A percentile compares a stretch with the other conserved stretches of the same genome.
phyloP scores from a whole-genome alignment of 257 asterid genomes.

The Solanum bulbocastanum region DNA sequence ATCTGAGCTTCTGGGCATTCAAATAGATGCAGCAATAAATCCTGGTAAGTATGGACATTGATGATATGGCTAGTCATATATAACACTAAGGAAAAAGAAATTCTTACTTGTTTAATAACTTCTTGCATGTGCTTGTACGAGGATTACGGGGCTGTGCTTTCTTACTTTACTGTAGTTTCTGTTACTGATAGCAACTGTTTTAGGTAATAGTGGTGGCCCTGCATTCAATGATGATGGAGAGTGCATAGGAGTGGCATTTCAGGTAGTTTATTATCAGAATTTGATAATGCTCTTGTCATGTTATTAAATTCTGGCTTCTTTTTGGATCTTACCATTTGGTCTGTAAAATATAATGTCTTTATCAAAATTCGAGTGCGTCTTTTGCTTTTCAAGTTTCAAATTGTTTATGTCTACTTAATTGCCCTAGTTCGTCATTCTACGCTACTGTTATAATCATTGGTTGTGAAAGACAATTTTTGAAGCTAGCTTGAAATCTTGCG shows the following conservation, averaged over 20 bases:
- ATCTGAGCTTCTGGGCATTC: slow-evolving; percentile 91
- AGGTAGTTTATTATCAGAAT: slow-evolving; percentile 36
- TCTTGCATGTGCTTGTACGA: not conserved
- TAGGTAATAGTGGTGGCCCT: slow-evolving; percentile 99
- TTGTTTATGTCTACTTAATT: not conserved
- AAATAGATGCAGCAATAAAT: slow-evolving; percentile 98
- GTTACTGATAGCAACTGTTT: slow-evolving; percentile 14
- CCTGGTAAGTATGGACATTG: slow-evolving; percentile 42
- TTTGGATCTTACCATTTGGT: not conserved
- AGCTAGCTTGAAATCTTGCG: not conserved
- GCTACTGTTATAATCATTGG: not conserved
- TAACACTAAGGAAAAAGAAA: not conserved
- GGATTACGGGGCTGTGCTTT: not conserved
- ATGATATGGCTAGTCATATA: not conserved
- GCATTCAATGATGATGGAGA: slow-evolving; percentile 94
- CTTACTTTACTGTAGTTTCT: not conserved
- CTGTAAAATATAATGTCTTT: not conserved
- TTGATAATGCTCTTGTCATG: not conserved
- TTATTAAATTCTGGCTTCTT: not conserved
- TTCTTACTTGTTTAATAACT: not conserved
- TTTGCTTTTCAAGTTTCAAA: not conserved
- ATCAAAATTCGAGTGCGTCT: not conserved
- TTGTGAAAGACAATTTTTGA: not conserved
- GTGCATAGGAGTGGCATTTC: slow-evolving; percentile 98
- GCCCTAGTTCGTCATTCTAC: not conserved